phyloP scores from a whole-genome alignment of 306 rosid genomes.

The Canavalia ensiformis region DNA sequence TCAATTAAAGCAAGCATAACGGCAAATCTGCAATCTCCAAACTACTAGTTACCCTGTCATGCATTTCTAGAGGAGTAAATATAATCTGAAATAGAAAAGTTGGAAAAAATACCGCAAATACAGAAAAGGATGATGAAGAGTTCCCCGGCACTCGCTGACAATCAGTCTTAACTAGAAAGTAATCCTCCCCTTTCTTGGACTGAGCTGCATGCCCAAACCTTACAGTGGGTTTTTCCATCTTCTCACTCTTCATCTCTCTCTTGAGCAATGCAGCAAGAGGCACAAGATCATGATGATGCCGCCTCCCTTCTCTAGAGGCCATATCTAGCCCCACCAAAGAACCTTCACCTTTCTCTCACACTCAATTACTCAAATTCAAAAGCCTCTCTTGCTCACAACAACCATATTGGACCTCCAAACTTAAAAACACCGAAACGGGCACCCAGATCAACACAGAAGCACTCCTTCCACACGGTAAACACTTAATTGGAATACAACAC shows the following conservation, averaged over 20 bases:
- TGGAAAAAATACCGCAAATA: conserved; percentile 74
- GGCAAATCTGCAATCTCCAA: conserved; percentile 28
- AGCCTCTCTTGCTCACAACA: conserved; percentile 48
- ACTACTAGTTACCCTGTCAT: conserved; percentile 2
- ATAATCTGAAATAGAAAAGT: conserved; percentile 23
- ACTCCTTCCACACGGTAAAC: conserved; percentile 15
- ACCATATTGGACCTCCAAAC: conserved; percentile 47
- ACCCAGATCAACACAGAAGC: conserved; percentile 29
- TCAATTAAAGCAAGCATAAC: conserved; percentile 28
- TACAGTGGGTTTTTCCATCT: conserved; percentile 89
- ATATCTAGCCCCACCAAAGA: conserved; percentile 55
- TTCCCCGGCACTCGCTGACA: conserved; percentile 85
- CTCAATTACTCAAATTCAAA: conserved; percentile 48
- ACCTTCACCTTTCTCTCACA: conserved; percentile 44
- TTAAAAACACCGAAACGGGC: conserved; percentile 18
- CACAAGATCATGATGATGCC: conserved; percentile 74
- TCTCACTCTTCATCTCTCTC: conserved; percentile 90
- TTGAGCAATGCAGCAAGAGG: conserved; percentile 94
- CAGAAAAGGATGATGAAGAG: conserved; percentile 80
- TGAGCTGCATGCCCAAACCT: conserved; percentile 88
- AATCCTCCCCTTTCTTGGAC: conserved; percentile 95
- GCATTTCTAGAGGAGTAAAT: conserved; percentile 19
- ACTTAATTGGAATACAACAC: conserved; percentile 39
- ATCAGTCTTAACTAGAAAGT: conserved; percentile 80
- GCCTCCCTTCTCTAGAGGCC: conserved; percentile 80